Conservation (phyloP, 2,329 filamentous ascomycete genomes). For the Fusarium siculi region DNA sequence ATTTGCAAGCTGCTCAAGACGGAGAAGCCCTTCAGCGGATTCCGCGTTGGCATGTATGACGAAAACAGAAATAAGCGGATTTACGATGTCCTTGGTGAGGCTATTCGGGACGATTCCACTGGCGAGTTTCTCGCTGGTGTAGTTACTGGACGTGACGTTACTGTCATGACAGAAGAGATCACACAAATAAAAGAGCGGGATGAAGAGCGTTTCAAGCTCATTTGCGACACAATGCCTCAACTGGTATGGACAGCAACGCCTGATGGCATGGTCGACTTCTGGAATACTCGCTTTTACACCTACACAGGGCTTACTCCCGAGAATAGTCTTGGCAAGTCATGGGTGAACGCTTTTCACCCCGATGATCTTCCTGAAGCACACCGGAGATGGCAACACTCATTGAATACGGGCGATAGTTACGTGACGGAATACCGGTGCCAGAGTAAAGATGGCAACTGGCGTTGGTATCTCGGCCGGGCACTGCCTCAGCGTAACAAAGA, state of each 20-base stretch:
- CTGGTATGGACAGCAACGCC: slow-evolving; percentile 79
- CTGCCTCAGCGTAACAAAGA: slow-evolving; percentile 73
- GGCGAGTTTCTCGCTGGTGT: slow-evolving; percentile 80
- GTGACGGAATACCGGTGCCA: slow-evolving; percentile 76
- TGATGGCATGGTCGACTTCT: slow-evolving; percentile 76
- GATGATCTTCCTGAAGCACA: slow-evolving; percentile 71
- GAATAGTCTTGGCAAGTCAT: slow-evolving; percentile 70
- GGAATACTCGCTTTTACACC: slow-evolving; percentile 81
- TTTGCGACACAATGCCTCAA: slow-evolving; percentile 78
- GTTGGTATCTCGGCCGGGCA: slow-evolving; percentile 82
- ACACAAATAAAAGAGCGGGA: slow-evolving; percentile 75
- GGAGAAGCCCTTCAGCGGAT: slow-evolving; percentile 66
- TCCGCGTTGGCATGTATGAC: slow-evolving; percentile 72
- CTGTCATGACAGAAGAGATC: slow-evolving; percentile 74
- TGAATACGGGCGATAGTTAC: slow-evolving; percentile 75
- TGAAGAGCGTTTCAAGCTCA: slow-evolving; percentile 78
- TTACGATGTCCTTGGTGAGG: slow-evolving; percentile 74
- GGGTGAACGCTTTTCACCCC: slow-evolving; percentile 73
- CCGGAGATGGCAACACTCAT: slow-evolving; percentile 68
- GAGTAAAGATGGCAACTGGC: slow-evolving; percentile 74
- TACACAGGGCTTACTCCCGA: slow-evolving; percentile 76
- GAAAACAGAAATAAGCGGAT: slow-evolving; percentile 62
- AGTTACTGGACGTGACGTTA: slow-evolving; percentile 78
- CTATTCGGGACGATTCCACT: slow-evolving; percentile 72
- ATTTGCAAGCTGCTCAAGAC: slow-evolving; percentile 72